A percentile compares a stretch with the other conserved stretches of the same genome.
Evolutionary conservation across 768 basidiomycete species (phyloP).

Genomic region (Hericium alpestre): DNA sequence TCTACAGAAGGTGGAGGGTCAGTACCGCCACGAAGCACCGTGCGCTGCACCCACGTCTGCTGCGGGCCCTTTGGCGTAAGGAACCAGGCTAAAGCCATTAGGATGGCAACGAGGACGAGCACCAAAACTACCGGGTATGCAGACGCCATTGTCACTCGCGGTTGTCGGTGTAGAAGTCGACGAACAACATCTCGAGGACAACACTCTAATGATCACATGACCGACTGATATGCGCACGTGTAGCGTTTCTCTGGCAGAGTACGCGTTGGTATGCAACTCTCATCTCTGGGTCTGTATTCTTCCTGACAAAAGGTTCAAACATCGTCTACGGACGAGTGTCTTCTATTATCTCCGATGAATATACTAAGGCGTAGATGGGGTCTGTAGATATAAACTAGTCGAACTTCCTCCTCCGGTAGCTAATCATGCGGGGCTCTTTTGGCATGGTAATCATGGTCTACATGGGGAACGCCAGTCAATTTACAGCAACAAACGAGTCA

Average conservation of each 20-base stretch:
- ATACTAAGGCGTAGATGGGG: neutral
- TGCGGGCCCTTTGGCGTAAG: conserved; percentile 79
- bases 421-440: conserved; percentile 51
- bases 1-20: conserved; percentile 27
- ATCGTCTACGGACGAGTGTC: neutral
- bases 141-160: conserved; percentile 43
- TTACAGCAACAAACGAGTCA: neutral
- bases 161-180: no score
- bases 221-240: no score
- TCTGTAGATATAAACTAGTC: conserved; percentile 25
- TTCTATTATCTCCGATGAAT: neutral
- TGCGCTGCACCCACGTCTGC: conserved; percentile 61
- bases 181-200: no score
- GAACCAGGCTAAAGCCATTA: conserved; percentile 57
- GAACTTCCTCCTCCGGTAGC: conserved; percentile 55
- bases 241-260: no score
- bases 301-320: neutral
- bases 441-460: conserved; percentile 95
- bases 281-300: no score
- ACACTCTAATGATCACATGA: no score
- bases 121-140: conserved; percentile 60
- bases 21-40: neutral
- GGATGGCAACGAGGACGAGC: conserved; percentile 50
- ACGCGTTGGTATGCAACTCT: no score
- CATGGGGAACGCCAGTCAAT: neutral